phyloP scores from a whole-genome alignment of 1,284 basidiomycete genomes.

The Phlebopus sp. region DNA sequence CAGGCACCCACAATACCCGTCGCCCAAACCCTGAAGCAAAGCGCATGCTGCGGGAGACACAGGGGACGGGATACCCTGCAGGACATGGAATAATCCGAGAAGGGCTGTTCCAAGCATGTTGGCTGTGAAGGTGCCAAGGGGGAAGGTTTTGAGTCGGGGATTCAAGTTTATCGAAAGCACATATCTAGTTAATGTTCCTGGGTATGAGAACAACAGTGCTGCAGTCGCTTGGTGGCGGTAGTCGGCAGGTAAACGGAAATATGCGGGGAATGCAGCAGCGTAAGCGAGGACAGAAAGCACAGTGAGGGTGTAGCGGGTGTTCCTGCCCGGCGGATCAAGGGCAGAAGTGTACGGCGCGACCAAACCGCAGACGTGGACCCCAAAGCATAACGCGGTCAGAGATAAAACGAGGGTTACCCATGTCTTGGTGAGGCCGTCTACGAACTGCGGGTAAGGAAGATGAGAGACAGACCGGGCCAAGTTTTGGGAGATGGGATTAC shows the following conservation, averaged over 20 bases:
- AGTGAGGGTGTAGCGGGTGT: conserved; percentile 45
- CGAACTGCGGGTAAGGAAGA: conserved; percentile 51
- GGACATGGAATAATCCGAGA: conserved; percentile 67
- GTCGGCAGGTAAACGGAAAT: conserved; percentile 66
- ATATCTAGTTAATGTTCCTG: conserved; percentile 86
- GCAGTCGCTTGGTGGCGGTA: conserved; percentile 84
- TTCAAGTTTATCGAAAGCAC: conserved; percentile 76
- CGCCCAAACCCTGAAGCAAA: conserved; percentile 75
- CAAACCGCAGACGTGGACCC: conserved; percentile 48
- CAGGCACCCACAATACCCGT: conserved; percentile 95
- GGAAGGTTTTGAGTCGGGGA: conserved; percentile 58
- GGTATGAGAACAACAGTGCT: conserved; percentile 87
- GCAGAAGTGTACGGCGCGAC: conserved; percentile 41
- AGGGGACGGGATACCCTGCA: conserved; percentile 55
- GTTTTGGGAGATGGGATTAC: conserved; percentile 46
- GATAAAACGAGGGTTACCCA: conserved; percentile 76
- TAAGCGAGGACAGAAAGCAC: conserved; percentile 55
- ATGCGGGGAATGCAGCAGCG: conserved; percentile 69
- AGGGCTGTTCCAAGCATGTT: conserved; percentile 83
- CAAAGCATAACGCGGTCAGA: conserved; percentile 62
- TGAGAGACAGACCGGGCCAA: neutral
- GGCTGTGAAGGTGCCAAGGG: conserved; percentile 84
- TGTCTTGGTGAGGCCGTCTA: conserved; percentile 85
- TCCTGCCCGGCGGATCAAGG: conserved; percentile 38
- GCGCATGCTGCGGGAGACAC: conserved; percentile 59